A percentile compares a stretch with the other conserved stretches of the same genome.
Conservation (phyloP, 2,329 filamentous ascomycete species). For the Gnomoniopsis smithogilvyi region DNA sequence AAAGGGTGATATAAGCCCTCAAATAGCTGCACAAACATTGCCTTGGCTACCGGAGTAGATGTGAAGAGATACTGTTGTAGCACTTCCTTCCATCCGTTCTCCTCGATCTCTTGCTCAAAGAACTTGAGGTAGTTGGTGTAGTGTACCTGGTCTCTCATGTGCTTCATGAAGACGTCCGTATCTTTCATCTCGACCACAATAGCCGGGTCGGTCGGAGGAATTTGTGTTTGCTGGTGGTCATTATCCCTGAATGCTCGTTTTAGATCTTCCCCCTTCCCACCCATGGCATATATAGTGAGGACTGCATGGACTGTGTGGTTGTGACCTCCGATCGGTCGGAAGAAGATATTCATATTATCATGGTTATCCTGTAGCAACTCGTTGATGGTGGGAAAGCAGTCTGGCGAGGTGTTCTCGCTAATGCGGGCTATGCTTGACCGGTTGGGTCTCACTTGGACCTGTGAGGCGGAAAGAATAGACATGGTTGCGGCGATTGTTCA, state of each 20-base stretch:
- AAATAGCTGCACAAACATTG: slow-evolving; percentile 48
- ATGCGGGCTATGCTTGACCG: slow-evolving; percentile 1
- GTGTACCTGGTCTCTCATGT: slow-evolving; percentile 9
- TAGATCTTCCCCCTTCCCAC: slow-evolving; percentile 41
- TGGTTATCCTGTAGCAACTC: slow-evolving; percentile 6
- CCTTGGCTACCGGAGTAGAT: slow-evolving; percentile 52
- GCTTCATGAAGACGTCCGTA: neutral
- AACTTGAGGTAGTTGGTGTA: slow-evolving; percentile 62
- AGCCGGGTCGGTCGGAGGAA: neutral
- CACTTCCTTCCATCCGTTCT: slow-evolving; percentile 50
- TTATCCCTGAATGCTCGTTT: neutral
- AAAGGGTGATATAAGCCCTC: slow-evolving; percentile 61
- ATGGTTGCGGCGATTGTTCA: too few species aligned
- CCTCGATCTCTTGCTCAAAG: slow-evolving; percentile 59
- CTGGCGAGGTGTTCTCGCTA: neutral
- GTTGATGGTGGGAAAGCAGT: neutral
- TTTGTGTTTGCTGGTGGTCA: neutral
- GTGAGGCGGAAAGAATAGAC: neutral
- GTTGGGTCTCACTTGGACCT: neutral
- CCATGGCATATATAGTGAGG: slow-evolving; percentile 72
- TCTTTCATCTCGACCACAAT: neutral
- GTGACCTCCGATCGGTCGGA: neutral
- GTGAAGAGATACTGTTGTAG: slow-evolving; percentile 61
- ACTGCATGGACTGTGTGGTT: slow-evolving; percentile 66
- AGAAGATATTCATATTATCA: slow-evolving; percentile 3